These are phyloP conservation scores for Odonthalia washingtoniensis DNA, from an alignment of 31 red algal genomes.

Conservation along the genomic window DNA sequence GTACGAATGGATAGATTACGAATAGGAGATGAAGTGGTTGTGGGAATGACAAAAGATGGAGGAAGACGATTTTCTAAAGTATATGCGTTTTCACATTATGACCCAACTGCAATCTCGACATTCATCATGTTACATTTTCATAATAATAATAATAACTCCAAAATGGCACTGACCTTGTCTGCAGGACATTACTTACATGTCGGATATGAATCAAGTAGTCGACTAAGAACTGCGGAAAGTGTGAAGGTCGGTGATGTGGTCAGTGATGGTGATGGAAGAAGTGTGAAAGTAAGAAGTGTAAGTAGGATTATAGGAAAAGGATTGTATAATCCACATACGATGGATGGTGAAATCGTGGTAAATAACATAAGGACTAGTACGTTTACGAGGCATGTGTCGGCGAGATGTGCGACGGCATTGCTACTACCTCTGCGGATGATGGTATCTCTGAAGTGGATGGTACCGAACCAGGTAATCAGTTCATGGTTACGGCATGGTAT, in stretches of 20 bases:
- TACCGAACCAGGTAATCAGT: not conserved
- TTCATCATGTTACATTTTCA: constrained; percentile 29
- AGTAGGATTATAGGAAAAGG: not conserved
- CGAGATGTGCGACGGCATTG: constrained; percentile 19
- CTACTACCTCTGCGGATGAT: constrained; percentile 27
- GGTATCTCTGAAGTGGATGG: not conserved
- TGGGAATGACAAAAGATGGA: constrained; percentile 1
- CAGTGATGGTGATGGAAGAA: not conserved
- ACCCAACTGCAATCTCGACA: not conserved
- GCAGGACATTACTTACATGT: constrained; percentile 45
- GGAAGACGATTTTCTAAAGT: constrained; percentile 47
- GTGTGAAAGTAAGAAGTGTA: not conserved
- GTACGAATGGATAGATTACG: constrained; percentile 69
- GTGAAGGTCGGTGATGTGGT: constrained; percentile 52
- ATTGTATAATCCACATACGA: constrained; percentile 66
- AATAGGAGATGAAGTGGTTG: constrained; percentile 68
- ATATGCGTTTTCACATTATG: constrained; percentile 65
- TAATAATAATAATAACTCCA: not conserved
- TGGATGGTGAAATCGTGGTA: constrained; percentile 53
- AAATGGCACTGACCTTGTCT: constrained; percentile 20
- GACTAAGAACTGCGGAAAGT: not conserved
- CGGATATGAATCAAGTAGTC: too few relatives aligned
- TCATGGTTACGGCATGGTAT: not conserved
- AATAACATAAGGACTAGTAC: constrained; percentile 33
- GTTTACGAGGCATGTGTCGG: constrained; percentile 37